Percentiles rank a stretch among this genome's conserved stretches.
phyloP scores from a whole-genome alignment of 2,329 filamentous ascomycete genomes.

The Fusarium xylarioides region DNA sequence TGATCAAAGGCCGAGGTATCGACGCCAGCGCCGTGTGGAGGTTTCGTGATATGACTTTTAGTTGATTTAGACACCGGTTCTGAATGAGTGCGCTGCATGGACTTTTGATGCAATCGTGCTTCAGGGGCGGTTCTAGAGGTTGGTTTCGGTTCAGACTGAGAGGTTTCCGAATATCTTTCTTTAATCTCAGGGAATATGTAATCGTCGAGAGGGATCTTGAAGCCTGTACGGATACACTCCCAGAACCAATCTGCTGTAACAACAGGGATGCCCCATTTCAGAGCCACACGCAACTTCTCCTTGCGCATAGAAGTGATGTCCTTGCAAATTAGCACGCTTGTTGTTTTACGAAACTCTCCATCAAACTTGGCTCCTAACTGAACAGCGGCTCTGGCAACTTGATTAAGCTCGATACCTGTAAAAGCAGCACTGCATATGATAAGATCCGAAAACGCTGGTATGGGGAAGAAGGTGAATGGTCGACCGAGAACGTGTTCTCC shows the following conservation, averaged over 20 bases:
- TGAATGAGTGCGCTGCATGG: slow-evolving; percentile 35
- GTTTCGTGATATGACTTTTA: slow-evolving; percentile 27
- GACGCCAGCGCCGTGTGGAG: slow-evolving; percentile 43
- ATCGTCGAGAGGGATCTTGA: slow-evolving; percentile 54
- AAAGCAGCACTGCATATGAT: slow-evolving; percentile 85
- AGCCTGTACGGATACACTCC: slow-evolving; percentile 74
- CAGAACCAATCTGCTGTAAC: slow-evolving; percentile 86
- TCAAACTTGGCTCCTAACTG: slow-evolving; percentile 84
- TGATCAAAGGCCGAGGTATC: slow-evolving; percentile 53
- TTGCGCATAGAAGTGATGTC: slow-evolving; percentile 64
- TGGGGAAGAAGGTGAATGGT: slow-evolving; percentile 77
- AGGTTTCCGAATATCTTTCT: slow-evolving; percentile 39
- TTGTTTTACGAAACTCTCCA: slow-evolving; percentile 75
- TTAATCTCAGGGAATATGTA: slow-evolving; percentile 60
- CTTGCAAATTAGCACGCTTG: slow-evolving; percentile 82
- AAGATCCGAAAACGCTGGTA: slow-evolving; percentile 74
- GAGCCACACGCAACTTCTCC: slow-evolving; percentile 82
- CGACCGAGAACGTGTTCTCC: slow-evolving; percentile 76
- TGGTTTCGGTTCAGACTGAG: slow-evolving; percentile 8
- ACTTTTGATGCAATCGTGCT: slow-evolving; percentile 9
- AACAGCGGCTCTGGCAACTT: slow-evolving; percentile 79
- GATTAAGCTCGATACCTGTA: slow-evolving; percentile 82
- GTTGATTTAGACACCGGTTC: slow-evolving; percentile 23
- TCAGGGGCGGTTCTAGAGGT: not conserved
- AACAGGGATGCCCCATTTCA: slow-evolving; percentile 80